Percentiles rank a stretch among this genome's conserved stretches.
phyloP scores from a whole-genome alignment of 192 early-diverging fungal genomes.

The Ambispora gerdemannii region DNA sequence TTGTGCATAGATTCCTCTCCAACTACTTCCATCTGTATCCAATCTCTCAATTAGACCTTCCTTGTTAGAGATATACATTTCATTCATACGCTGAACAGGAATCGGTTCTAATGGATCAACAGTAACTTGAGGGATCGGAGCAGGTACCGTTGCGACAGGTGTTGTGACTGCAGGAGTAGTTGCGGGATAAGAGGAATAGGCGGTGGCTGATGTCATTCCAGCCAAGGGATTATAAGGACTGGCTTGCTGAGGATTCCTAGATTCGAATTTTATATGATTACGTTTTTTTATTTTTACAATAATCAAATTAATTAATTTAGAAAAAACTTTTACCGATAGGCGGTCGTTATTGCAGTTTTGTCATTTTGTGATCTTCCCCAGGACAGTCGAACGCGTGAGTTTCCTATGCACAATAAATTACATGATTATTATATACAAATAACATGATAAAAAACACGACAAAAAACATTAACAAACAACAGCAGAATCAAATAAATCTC shows the following conservation, averaged over 20 bases:
- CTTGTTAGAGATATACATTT: constrained; percentile 35
- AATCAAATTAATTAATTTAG: not conserved
- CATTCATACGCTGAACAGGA: constrained; percentile 32
- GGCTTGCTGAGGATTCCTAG: constrained; percentile 17
- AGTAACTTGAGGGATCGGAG: not conserved
- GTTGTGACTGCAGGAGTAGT: constrained; percentile 8
- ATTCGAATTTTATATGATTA: not conserved
- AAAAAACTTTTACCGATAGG: constrained; percentile 21
- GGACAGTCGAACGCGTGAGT: constrained; percentile 50
- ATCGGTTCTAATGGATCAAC: constrained; percentile 37
- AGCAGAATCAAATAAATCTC: too few relatives aligned
- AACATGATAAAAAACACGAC: too few relatives aligned
- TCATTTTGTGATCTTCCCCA: constrained; percentile 60
- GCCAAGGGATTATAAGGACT: constrained; percentile 29
- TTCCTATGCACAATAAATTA: too few relatives aligned
- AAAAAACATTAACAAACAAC: too few relatives aligned
- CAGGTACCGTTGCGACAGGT: constrained; percentile 5
- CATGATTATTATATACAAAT: too few relatives aligned
- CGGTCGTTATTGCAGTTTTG: constrained; percentile 5
- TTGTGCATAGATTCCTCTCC: constrained; percentile 50
- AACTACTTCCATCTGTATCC: constrained; percentile 41
- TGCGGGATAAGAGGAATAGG: constrained; percentile 25
- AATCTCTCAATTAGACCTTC: constrained; percentile 44
- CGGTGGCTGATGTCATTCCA: constrained; percentile 13
- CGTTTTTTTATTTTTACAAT: not conserved